Percentiles rank a stretch among this genome's conserved stretches.
Evolutionary conservation across 2,329 filamentous ascomycete species (phyloP).

Genomic region (Fusarium lyarnte): DNA sequence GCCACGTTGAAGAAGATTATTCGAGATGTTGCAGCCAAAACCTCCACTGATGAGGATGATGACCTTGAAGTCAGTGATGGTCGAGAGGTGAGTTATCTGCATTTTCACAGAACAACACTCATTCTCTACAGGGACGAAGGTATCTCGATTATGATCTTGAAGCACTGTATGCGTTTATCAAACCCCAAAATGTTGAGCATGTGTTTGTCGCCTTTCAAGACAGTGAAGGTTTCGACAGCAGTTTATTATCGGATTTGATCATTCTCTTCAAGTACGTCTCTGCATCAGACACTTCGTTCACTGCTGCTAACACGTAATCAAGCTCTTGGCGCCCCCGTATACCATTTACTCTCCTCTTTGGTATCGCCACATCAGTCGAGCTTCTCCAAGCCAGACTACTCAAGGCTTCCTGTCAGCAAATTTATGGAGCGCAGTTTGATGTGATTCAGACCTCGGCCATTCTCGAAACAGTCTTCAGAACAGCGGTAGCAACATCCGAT

Average conservation of each 20-base stretch:
- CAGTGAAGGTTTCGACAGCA: conserved; percentile 81
- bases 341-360: conserved; percentile 80
- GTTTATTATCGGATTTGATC: conserved; percentile 76
- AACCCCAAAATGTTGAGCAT: conserved; percentile 62
- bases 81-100: conserved; percentile 55
- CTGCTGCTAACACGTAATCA: conserved; percentile 44
- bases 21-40: conserved; percentile 65
- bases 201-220: conserved; percentile 81
- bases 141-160: conserved; percentile 83
- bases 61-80: conserved; percentile 58
- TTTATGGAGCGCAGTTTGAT: conserved; percentile 79
- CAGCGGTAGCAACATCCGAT: conserved; percentile 67
- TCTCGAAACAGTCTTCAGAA: conserved; percentile 76
- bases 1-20: conserved; percentile 78
- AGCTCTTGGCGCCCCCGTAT: conserved; percentile 77
- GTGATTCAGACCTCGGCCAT: conserved; percentile 77
- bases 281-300: background rate
- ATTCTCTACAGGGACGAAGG: conserved; percentile 62
- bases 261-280: conserved; percentile 70
- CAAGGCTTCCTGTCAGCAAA: conserved; percentile 71
- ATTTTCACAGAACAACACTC: conserved; percentile 1
- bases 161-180: conserved; percentile 70
- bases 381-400: conserved; percentile 79
- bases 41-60: conserved; percentile 65
- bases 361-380: conserved; percentile 83